Base-by-base conservation (phyloP, 1,284 basidiomycete genomes). In the Somion occarium region DNA sequence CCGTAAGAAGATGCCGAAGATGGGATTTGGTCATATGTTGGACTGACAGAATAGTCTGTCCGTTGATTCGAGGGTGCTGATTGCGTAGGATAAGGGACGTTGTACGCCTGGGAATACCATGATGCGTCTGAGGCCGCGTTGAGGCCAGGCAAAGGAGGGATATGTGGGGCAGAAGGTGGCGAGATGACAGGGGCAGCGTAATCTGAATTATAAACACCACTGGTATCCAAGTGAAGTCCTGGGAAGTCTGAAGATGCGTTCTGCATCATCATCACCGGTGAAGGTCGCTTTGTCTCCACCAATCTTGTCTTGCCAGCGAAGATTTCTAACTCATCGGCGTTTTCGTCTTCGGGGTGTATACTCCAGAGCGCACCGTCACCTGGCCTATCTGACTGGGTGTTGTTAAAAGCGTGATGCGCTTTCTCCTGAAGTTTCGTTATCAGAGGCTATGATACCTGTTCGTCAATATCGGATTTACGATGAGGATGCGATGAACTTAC, bases 311-410 rank as follows among this genome's bases (percentile, higher is more conserved):
- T 57, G 12, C 65, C 83, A 19, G 82, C 83, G 51, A 84, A 84
- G 23, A 85, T 70, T 38, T 83, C 80, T n/a, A 85, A 72, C 61
- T 83, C 82, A 55, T 85, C 79, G 42, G 74, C 81, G 43, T 81
- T 78, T 53, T 78, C 76, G 34, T 67, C 61, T 46, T 54, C 45
- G 47, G 48, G 41, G 22, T 63, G 55, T 38, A 60, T 46, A n/a
- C 47, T 59, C 61, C 60, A 64, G 19, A 56, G 54, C 23, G 58
- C 52, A 37, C 61, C 63, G 38, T 57, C 51, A n/a, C n/a, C n/a
- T 45, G 56, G 38, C 12, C 51, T 52, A 39, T 57, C 58, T 44
- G 41, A 55, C 43, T 56, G 54, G 25, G 59, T 61, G 39, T 56
- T 53, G 9, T 54, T 49, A 5, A 65, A 54, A 22, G 62, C 56